Evolutionary conservation across 495 filamentous ascomycete genomes (phyloP).

Genomic region (Trichoderma virens): DNA sequence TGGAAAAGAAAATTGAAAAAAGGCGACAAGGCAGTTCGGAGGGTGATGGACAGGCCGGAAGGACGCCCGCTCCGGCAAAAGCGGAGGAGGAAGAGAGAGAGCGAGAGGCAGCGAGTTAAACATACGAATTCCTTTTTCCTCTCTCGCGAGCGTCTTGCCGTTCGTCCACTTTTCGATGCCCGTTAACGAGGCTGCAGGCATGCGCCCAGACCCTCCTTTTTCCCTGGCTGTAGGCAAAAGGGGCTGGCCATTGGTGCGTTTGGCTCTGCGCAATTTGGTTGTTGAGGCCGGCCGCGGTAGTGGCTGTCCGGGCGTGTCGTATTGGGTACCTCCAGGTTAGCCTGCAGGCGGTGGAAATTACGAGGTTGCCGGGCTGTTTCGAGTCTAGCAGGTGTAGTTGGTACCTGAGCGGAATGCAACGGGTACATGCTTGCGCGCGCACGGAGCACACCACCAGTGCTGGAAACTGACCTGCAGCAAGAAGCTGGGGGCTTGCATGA

Average conservation of each 20-base stretch:
- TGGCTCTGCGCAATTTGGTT: background rate
- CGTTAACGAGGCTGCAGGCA: constrained; percentile 4
- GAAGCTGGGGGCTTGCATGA: background rate
- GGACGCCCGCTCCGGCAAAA: constrained; percentile 9
- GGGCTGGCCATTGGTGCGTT: constrained; percentile 8
- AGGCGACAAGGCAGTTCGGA: background rate
- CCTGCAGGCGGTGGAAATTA: background rate
- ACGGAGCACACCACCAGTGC: background rate
- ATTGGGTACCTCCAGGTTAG: background rate
- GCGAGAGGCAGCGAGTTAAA: background rate
- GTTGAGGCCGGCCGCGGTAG: background rate
- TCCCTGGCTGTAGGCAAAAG: background rate
- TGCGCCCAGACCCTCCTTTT: constrained; percentile 4
- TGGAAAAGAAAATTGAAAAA: background rate
- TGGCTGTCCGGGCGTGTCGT: background rate
- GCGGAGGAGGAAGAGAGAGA: background rate
- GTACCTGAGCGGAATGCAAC: background rate
- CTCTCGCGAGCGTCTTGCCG: background rate
- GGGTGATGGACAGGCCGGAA: background rate
- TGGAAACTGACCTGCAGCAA: background rate
- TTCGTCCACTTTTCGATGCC: constrained; percentile 9
- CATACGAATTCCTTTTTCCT: background rate
- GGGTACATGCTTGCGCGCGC: background rate
- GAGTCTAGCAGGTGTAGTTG: background rate
- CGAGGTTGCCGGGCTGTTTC: too few species aligned